Base-by-base conservation (phyloP, 192 early-diverging fungal genomes). In the Backusella macrospora region DNA sequence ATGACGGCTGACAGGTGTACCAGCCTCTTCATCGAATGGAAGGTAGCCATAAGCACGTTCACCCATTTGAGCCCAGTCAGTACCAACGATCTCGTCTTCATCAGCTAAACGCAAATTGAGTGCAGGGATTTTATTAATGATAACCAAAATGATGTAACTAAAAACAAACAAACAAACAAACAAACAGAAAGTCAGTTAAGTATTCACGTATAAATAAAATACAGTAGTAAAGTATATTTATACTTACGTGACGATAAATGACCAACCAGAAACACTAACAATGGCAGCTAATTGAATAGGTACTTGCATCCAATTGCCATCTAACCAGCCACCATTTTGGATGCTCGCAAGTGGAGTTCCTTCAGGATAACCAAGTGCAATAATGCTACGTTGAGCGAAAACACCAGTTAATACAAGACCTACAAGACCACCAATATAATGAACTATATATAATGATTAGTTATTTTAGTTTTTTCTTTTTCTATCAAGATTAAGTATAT, bases 41-140 rank as follows among this genome's bases (percentile, higher is more conserved):
- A 82, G 34, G 49, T 84, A 84, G 1, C 80, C 89, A 64, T 92
- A 92, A 7, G 90, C 86, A 44, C 78, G 71, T 82, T 96, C 94
- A 52, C 96, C 95, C 87, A 96, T 93, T 82, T 96, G 89, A n/a
- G 92, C 79, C 68, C 89, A 78, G 75, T 98, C 95, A 5, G 89
- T 84, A 13, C 96, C 96, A 3, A 91, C 76, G 21, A 87, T 81
- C 74, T 90, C 89, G 71, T 90, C 90, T 62, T 91, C 87, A 62
- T 92, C 90, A 69, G 92, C 81, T 39, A 94, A 81, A 62, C 96
- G 92, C 69, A 97, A 82, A 55, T 82, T 84, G 46, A 97, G 81
- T 4, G 85, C 89, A 9, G 94, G 93, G 65, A 96, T 88, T 26
- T 78, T 68, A 86, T 95, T 88, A 70, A 98, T 88, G 48, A 89